Conservation (phyloP, 2,329 filamentous ascomycete genomes). For the Lachnellula occidentalis region DNA sequence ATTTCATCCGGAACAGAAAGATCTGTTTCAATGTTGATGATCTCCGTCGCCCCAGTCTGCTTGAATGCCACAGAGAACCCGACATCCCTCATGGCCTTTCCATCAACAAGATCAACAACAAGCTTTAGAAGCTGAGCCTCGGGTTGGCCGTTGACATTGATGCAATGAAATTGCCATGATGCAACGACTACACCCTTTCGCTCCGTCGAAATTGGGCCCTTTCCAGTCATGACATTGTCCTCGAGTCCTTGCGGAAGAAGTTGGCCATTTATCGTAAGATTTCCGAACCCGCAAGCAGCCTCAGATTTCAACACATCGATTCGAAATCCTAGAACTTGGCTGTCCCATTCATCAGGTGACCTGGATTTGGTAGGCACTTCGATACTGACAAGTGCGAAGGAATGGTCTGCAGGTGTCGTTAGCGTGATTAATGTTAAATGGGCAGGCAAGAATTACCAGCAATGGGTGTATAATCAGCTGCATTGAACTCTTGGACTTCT, state of each 20-base stretch:
- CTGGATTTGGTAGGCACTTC: conserved; percentile 11
- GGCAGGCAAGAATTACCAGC: neutral
- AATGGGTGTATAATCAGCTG: neutral
- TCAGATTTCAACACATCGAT: conserved; percentile 42
- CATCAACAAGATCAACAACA: conserved; percentile 39
- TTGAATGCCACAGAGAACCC: conserved; percentile 42
- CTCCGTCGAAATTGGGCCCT: conserved; percentile 37
- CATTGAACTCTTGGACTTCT: conserved; percentile 6
- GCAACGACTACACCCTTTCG: conserved; percentile 37
- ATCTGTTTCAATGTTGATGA: conserved; percentile 39
- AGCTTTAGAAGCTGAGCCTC: conserved; percentile 42
- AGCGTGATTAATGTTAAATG: neutral
- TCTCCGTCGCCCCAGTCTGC: conserved; percentile 38
- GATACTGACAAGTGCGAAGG: conserved; percentile 16
- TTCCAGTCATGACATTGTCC: conserved; percentile 32
- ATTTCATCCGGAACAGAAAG: conserved; percentile 30
- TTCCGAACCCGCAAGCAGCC: conserved; percentile 42
- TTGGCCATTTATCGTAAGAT: conserved; percentile 43
- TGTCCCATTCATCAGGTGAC: conserved; percentile 20
- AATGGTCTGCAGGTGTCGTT: conserved; percentile 10
- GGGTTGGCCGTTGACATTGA: conserved; percentile 35
- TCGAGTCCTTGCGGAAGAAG: conserved; percentile 33
- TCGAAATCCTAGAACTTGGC: conserved; percentile 28
- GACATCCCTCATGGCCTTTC: conserved; percentile 34
- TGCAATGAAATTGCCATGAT: conserved; percentile 44